Conservation (phyloP, 2,329 filamentous ascomycete genomes). For the Trichoderma endophyticum region DNA sequence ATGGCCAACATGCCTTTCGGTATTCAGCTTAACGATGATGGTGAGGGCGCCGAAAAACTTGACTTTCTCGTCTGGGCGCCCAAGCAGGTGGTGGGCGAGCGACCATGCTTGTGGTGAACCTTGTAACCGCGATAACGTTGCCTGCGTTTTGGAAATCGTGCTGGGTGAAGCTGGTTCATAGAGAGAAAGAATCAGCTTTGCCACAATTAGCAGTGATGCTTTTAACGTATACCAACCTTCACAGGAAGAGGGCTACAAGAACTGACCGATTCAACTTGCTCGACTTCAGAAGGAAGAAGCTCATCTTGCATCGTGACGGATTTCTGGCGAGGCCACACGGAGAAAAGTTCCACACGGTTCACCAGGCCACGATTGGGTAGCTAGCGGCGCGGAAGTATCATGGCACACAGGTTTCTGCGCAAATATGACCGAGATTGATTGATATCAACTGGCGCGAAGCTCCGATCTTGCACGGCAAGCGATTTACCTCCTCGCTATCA, state of each 20-base stretch:
- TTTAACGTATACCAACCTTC: neutral
- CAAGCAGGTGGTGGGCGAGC: conserved; percentile 72
- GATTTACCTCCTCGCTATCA: neutral
- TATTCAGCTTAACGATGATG: conserved; percentile 90
- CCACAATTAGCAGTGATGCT: conserved; percentile 20
- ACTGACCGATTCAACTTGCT: conserved; percentile 27
- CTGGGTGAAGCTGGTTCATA: conserved; percentile 52
- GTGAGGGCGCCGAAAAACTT: conserved; percentile 92
- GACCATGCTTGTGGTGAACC: conserved; percentile 80
- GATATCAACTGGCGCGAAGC: neutral
- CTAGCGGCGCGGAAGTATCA: neutral
- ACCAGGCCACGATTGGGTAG: neutral
- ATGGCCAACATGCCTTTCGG: conserved; percentile 62
- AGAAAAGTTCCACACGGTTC: neutral
- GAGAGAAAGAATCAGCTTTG: conserved; percentile 48
- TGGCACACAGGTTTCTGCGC: neutral
- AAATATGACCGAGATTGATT: neutral
- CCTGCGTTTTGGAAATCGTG: conserved; percentile 56
- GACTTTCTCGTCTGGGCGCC: conserved; percentile 67
- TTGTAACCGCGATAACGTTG: conserved; percentile 74
- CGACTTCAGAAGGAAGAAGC: conserved; percentile 22
- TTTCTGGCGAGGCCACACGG: neutral
- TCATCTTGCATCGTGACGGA: conserved; percentile 23
- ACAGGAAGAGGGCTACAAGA: neutral
- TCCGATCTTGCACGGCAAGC: neutral